Base-by-base conservation (phyloP, 1,139 yeast genomes). In the Magnusiomyces tetraspermus region DNA sequence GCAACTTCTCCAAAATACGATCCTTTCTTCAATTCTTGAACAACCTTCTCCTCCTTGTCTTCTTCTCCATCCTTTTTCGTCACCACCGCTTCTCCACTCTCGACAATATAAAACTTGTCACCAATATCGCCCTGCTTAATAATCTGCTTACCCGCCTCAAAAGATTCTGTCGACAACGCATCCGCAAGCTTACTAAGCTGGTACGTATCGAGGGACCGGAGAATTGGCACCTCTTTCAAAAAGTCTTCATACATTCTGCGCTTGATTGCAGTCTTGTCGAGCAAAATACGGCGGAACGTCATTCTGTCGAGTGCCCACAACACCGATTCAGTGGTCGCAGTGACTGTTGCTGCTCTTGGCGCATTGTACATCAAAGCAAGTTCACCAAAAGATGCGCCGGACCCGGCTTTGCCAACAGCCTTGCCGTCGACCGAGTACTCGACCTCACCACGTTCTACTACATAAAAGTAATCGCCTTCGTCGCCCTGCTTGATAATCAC, bases 1-100 rank as follows among this genome's bases (percentile, higher is more conserved):
- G 98, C 97, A 59, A 92, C 82, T 71, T 92, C 98, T 59, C 98
- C 98, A 69, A 92, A 92, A 70, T 92, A 92, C 65, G 86, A 96
- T 59, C 97, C 97, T 64, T 85, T 83, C 48, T 77, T 70, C 58
- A 87, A 75, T 23, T 74, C 73, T 38, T 77, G 78, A 44, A 90
- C 77, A n/a, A n/a, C n/a, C n/a, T n/a, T n/a, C n/a, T n/a, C n/a
- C n/a, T n/a, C n/a, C n/a, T n/a, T n/a, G n/a, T n/a, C n/a, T 46
- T 76, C 74, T 24, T 92, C 90, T 52, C 79, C 77, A 45, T 72
- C 76, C 51, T 75, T 71, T 60, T 77, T 80, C 48, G 77, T 67
- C 41, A 92, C 95, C 58, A 81, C 79, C 55, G 96, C 96, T 55
- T 76, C 77, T 57, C 98, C 98, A 61, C 82, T 76, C 70, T 89